Conservation (phyloP, 768 basidiomycete genomes). For the Guyanaporus albipodus region DNA sequence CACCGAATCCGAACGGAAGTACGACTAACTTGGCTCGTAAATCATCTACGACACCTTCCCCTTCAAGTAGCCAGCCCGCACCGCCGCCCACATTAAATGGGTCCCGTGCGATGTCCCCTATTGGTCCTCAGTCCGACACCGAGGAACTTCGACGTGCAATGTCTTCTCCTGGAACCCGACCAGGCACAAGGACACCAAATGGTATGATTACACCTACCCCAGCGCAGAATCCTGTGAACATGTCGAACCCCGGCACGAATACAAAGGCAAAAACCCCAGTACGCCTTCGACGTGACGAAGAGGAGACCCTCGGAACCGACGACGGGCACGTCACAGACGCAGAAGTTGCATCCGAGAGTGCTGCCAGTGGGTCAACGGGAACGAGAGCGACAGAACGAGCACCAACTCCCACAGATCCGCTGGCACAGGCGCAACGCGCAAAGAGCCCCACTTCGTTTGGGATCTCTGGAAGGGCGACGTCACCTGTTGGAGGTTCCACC, state of each 20-base stretch:
- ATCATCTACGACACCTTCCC: conserved; percentile 40
- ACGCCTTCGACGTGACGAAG: conserved; percentile 45
- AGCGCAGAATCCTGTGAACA: conserved; percentile 9
- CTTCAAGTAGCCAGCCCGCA: conserved; percentile 26
- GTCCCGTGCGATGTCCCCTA: conserved; percentile 65
- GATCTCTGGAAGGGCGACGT: conserved; percentile 50
- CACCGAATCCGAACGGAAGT: conserved; percentile 32
- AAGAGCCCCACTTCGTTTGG: conserved; percentile 54
- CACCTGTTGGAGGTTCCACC: conserved; percentile 43
- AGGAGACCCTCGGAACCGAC: conserved; percentile 39
- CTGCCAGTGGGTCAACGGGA: conserved; percentile 25
- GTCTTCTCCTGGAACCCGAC: conserved; percentile 54
- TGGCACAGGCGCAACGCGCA: conserved; percentile 33
- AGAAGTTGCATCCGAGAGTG: conserved; percentile 40
- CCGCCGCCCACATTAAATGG: conserved; percentile 29
- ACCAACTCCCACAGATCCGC: conserved; percentile 51
- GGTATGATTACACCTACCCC: conserved; percentile 14
- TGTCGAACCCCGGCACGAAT: conserved; percentile 23
- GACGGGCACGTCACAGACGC: conserved; percentile 49
- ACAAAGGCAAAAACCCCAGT: conserved; percentile 50
- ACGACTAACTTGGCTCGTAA: conserved; percentile 41
- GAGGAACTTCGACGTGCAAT: conserved; percentile 65
- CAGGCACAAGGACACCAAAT: conserved; percentile 35
- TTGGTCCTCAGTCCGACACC: conserved; percentile 40
- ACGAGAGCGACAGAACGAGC: conserved; percentile 42